Percentiles rank a stretch among this genome's conserved stretches.
Evolutionary conservation across 1,139 yeast species (phyloP).

Genomic region (Chernovozyma aurita): DNA sequence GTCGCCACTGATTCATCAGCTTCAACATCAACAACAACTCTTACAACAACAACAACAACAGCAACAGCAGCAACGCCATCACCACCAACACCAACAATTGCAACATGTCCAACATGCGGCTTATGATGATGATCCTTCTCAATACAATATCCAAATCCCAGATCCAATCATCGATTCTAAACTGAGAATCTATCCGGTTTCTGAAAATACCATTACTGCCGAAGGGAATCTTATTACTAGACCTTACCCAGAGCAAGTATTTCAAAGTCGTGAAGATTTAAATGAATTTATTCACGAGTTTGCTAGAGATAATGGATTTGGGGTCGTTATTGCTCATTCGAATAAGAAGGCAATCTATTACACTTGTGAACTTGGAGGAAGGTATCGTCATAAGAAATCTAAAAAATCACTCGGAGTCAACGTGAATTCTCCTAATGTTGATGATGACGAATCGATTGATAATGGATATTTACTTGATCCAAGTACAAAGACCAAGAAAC

Average conservation of each 20-base stretch:
- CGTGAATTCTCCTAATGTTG: constrained; percentile 5
- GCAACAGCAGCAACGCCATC: constrained; percentile 15
- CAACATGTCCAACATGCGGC: constrained; percentile 13
- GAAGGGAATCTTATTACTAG: constrained; percentile 52
- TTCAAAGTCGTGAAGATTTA: constrained; percentile 46
- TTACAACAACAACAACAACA: constrained; percentile 14
- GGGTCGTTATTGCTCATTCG: constrained; percentile 57
- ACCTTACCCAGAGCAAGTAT: constrained; percentile 52
- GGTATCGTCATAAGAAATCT: constrained; percentile 50
- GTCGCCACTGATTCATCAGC: too few species aligned
- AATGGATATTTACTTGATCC: constrained; percentile 40
- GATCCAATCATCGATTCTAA: constrained; percentile 44
- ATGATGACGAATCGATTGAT: constrained; percentile 19
- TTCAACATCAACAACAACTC: constrained; percentile 11
- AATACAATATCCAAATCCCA: constrained; percentile 46
- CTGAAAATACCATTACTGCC: constrained; percentile 44
- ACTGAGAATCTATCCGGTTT: constrained; percentile 44
- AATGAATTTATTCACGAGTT: constrained; percentile 54
- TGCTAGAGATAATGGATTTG: constrained; percentile 56
- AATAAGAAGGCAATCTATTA: constrained; percentile 57
- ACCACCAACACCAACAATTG: constrained; percentile 19
- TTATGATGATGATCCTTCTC: constrained; percentile 33
- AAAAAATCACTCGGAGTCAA: constrained; percentile 25
- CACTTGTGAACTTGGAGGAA: constrained; percentile 59
- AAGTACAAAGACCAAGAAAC: constrained; percentile 46